Evolutionary conservation across 75 land plant genomes (phyloP).

Genomic region (Selaginella tamariscina): DNA sequence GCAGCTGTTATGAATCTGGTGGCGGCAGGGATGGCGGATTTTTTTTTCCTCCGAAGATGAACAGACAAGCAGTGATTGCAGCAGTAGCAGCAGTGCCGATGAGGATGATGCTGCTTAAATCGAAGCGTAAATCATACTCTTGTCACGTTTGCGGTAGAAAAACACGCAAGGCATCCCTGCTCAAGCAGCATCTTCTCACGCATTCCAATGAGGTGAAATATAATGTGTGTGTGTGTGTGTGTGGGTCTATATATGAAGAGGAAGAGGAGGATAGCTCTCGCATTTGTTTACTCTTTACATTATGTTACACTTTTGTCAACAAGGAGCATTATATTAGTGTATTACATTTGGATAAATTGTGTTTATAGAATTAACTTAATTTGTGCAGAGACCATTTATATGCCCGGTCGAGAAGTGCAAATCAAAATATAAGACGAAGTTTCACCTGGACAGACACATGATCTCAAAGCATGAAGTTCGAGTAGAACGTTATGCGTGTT

Average conservation of each 20-base stretch:
- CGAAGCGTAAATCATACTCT: no score
- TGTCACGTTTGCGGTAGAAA: background rate
- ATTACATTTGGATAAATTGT: no score
- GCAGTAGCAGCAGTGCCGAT: background rate
- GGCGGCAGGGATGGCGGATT: no score
- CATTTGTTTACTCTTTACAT: no score
- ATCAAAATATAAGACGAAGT: background rate
- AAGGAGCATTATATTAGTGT: no score
- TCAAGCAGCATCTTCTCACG: background rate
- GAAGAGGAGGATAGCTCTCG: no score
- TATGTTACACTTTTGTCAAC: no score
- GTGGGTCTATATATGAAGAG: no score
- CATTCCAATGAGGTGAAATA: background rate
- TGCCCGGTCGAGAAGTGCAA: background rate
- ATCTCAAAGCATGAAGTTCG: background rate
- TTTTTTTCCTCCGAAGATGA: background rate
- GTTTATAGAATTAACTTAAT: no score
- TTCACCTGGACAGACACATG: background rate
- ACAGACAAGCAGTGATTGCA: background rate
- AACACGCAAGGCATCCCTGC: background rate
- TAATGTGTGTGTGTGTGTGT: background rate
- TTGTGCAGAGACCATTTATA: background rate
- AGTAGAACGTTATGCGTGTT: background rate
- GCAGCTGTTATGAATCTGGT: background rate
- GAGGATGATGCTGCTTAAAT: no score